Evolutionary conservation across 2,329 filamentous ascomycete genomes (phyloP).

Genomic region (Aspergillus aculeatinus): DNA sequence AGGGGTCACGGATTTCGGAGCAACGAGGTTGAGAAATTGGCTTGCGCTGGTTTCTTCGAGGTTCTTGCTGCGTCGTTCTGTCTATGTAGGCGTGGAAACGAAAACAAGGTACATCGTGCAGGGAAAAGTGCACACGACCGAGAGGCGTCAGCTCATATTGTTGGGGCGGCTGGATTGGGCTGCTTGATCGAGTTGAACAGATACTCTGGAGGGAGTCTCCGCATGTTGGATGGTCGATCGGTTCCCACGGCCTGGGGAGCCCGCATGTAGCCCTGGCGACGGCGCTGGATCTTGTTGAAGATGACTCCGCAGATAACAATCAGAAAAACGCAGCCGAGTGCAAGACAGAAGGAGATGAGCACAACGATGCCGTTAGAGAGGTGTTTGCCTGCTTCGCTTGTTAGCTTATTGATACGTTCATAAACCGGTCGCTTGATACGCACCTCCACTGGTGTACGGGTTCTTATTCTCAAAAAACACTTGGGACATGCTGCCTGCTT

Average conservation of each 20-base stretch:
- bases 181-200: conserved; percentile 44
- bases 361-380: conserved; percentile 48
- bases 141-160: conserved; percentile 26
- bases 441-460: conserved; percentile 67
- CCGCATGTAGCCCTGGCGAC: conserved; percentile 47
- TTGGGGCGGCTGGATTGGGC: conserved; percentile 35
- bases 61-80: neutral
- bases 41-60: neutral
- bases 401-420: conserved; percentile 6
- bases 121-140: neutral
- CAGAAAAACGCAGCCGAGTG: conserved; percentile 49
- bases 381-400: conserved; percentile 28
- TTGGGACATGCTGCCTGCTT: conserved; percentile 71
- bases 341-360: conserved; percentile 48
- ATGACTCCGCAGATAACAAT: conserved; percentile 49
- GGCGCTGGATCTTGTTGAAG: conserved; percentile 49
- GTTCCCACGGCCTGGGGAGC: conserved; percentile 46
- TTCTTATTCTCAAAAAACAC: conserved; percentile 81
- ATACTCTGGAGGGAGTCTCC: conserved; percentile 48
- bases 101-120: conserved; percentile 2
- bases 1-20: conserved; percentile 12
- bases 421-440: conserved; percentile 35
- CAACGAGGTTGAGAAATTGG: neutral
- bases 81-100: neutral
- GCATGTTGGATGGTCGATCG: conserved; percentile 48